Evolutionary conservation across 805 yeast species (phyloP), one percentile per base, ranked within the genome.

Genomic region (Phaffomyces thermotolerans): DNA sequence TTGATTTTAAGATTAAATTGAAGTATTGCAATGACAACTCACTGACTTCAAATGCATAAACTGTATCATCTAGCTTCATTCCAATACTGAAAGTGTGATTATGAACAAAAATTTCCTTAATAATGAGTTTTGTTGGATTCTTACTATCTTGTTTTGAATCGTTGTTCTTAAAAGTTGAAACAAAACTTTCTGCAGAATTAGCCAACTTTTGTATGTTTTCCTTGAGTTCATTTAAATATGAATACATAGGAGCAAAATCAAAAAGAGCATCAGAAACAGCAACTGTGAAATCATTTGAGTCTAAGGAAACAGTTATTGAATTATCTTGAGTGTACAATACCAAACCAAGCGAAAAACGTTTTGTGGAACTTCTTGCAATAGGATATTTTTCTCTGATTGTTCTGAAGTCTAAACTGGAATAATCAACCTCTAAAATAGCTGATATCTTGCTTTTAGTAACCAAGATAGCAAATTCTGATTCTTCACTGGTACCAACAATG

Each of bases 11-110:
- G 2, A 46, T 34, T 6, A 51, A 27, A 15, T 53, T 52, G 42
- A 42, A 41, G 27, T 44, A 48, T 8, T 41, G 32, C 23, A 53
- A 31, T 8, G 39, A 20, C 2, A 50, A 15, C 3, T 45, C 40
- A n/a, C 43, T 42, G 2, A 52, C 23, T 22, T 48, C 49, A 3
- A 53, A 9, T 5, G 45, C 39, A 27, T 27, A 41, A 2, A 41
- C 14, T 1, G 43, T 15, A 17, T n/a, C 38, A 14, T 30, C 36
- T 10, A 40, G 15, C 2, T 33, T 25, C 17, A 42, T 17, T 6
- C 43, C 51, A 23, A 43, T 3, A 12, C 38, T 36, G 4, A 34
- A 24, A 3, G 17, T 27, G 6, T 22, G 32, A 8, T 33, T 45
- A 34, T 27, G n/a, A 17, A 45, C n/a, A 3, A 12, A 33, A 8